phyloP scores from a whole-genome alignment of 495 filamentous ascomycete genomes.

The Penicillium chermesinum region DNA sequence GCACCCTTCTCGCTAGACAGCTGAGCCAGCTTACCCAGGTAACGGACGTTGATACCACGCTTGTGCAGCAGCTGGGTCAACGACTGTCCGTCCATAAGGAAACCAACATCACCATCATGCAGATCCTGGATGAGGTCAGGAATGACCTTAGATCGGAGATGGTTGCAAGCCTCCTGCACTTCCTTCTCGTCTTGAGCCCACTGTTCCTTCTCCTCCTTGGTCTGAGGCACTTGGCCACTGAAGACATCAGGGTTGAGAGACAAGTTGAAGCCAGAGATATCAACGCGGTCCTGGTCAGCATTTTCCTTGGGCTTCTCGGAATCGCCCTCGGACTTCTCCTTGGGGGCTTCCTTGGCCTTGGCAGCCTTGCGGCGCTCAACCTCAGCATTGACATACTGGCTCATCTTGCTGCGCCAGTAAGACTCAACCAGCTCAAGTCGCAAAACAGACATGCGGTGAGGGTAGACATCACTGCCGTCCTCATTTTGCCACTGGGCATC shows the following conservation, averaged over 20 bases:
- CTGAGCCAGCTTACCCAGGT: constrained; percentile 77
- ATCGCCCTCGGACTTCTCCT: constrained; percentile 38
- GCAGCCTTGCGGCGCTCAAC: constrained; percentile 52
- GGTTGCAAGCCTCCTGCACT: constrained; percentile 76
- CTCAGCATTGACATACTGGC: constrained; percentile 75
- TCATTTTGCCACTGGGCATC: constrained; percentile 90
- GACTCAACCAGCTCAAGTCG: constrained; percentile 83
- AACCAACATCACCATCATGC: constrained; percentile 86
- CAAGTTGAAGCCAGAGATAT: constrained; percentile 82
- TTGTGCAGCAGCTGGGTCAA: constrained; percentile 88
- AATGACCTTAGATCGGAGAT: constrained; percentile 68
- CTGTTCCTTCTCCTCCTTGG: constrained; percentile 81
- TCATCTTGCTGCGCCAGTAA: constrained; percentile 77
- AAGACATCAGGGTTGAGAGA: constrained; percentile 93
- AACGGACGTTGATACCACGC: constrained; percentile 94
- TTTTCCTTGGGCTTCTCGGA: constrained; percentile 32
- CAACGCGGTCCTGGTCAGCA: constrained; percentile 56
- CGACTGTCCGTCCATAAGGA: constrained; percentile 96
- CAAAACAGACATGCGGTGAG: constrained; percentile 91
- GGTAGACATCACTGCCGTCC: constrained; percentile 63
- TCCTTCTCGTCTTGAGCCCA: constrained; percentile 83
- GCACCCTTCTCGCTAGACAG: constrained; percentile 61
- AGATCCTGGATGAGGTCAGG: constrained; percentile 75
- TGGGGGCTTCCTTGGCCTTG: constrained; percentile 35
- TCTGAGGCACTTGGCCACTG: constrained; percentile 86